Percentiles rank a stretch among this genome's conserved stretches.
Evolutionary conservation across 1,139 yeast species (phyloP).

Genomic region (Candida tetrigidarum): DNA sequence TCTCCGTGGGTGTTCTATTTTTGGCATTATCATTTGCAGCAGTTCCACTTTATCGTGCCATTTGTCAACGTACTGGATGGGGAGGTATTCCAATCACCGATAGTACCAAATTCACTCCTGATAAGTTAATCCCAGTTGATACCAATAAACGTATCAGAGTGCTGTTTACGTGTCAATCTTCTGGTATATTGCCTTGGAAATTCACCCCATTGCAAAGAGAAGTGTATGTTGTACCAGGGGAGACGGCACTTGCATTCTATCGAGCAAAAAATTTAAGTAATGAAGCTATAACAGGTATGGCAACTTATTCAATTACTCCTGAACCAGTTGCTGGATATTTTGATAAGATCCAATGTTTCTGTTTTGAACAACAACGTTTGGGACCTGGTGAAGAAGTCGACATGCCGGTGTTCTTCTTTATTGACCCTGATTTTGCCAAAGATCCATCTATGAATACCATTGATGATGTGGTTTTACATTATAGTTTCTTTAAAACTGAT

Average conservation of each 20-base stretch:
- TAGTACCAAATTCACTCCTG: constrained; percentile 76
- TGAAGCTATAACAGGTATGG: constrained; percentile 97
- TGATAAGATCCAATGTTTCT: constrained; percentile 96
- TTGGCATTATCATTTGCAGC: constrained; percentile 87
- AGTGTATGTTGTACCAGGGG: constrained; percentile 95
- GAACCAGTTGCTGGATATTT: constrained; percentile 96
- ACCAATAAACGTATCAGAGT: constrained; percentile 81
- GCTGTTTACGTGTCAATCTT: constrained; percentile 89
- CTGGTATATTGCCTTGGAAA: constrained; percentile 93
- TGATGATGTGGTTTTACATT: constrained; percentile 88
- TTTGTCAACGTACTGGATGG: constrained; percentile 95
- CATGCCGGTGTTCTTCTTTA: constrained; percentile 98
- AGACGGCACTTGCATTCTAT: constrained; percentile 95
- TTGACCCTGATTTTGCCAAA: constrained; percentile 96
- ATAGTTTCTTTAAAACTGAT: constrained; percentile 79
- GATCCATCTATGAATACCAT: constrained; percentile 94
- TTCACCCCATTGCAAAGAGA: constrained; percentile 95
- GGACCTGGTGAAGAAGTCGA: constrained; percentile 98
- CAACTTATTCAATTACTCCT: constrained; percentile 95
- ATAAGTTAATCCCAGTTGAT: constrained; percentile 86
- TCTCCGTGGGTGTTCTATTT: constrained; percentile 72
- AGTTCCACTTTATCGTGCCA: constrained; percentile 89
- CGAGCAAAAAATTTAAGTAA: constrained; percentile 86
- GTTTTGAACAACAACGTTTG: constrained; percentile 95
- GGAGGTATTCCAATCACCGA: constrained; percentile 97